Evolutionary conservation across 306 rosid genomes (phyloP).

Genomic region (Neltuma alba): DNA sequence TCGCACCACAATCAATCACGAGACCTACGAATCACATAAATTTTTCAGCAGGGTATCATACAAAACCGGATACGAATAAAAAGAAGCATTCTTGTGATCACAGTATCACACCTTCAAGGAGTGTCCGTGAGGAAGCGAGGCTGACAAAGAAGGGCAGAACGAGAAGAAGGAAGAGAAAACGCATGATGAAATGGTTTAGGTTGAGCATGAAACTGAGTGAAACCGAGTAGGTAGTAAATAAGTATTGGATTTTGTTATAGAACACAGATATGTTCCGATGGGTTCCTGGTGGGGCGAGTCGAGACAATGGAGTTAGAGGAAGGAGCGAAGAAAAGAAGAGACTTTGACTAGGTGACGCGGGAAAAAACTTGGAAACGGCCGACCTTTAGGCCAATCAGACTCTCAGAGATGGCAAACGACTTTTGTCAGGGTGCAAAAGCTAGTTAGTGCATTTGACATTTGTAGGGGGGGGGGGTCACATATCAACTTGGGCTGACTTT

Average conservation of each 20-base stretch:
- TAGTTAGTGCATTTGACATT: not conserved
- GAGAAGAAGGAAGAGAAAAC: conserved; percentile 41
- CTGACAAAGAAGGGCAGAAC: conserved; percentile 43
- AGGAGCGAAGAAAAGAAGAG: conserved; percentile 46
- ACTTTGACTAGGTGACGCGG: conserved; percentile 51
- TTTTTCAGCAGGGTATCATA: not conserved
- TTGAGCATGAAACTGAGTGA: conserved; percentile 13
- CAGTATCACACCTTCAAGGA: conserved; percentile 64
- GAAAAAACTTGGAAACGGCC: conserved; percentile 40
- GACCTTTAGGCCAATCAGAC: not conserved
- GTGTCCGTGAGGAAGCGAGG: conserved; percentile 37
- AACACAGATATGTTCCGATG: not conserved
- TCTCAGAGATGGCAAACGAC: not conserved
- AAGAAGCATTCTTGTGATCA: not conserved
- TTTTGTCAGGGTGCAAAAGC: not conserved
- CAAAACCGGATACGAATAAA: not conserved
- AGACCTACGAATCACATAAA: conserved; percentile 36
- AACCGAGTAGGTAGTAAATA: not conserved
- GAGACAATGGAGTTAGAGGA: conserved; percentile 41
- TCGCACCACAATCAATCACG: conserved; percentile 68
- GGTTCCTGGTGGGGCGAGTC: conserved; percentile 5
- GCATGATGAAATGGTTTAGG: conserved; percentile 44
- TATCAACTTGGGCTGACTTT: not conserved
- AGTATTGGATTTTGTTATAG: not conserved
- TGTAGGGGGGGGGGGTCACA: not conserved